Base-by-base conservation (phyloP, 139 green algal species). In the Picochlorum sp. region DNA sequence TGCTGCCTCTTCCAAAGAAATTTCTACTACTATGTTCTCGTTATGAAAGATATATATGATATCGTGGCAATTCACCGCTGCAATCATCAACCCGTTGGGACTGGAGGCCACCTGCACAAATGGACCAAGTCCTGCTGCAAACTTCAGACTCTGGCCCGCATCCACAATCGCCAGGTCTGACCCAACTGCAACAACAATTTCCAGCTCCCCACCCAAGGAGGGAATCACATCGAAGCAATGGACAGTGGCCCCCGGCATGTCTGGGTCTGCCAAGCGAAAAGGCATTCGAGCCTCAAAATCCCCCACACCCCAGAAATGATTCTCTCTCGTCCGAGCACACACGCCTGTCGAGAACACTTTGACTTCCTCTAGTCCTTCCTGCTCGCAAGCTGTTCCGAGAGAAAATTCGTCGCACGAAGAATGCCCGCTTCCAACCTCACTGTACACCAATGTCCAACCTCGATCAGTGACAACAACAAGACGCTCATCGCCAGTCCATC, bases 401-500 rank as follows among this genome's bases (percentile, higher is more conserved):
- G 62, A 79, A 30, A 95, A 80, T 31, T 78, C 66, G 9, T 57
- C 62, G 20, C 66, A 45, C 56, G 79, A 15, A 52, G 44, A 28
- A 15, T 34, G 34, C 21, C 11, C 24, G 21, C 49, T 37, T 62
- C 31, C 10, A 49, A 45, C 38, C 5, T 21, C 47, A 54, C 47
- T 54, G 47, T 38, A 56, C 21, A 47, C 7, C 10, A 52, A 44
- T 26, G 55, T 24, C 83, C 70, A 78, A 72, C 23, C 88, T 4
- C 11, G 55, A 3, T 83, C 77, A 38, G 90, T 76, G 16, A 96
- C 72, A 21, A 83, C 59, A 28, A 93, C 50, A 65, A 96, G 73
- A 37, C 88, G 70, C 66, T 89, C 77, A 2, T 66, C 55, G 5
- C 26, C 37, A 9, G 66, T 90, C 90, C 90, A 96, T 14, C 86